phyloP scores from a whole-genome alignment of 2,329 filamentous ascomycete genomes.

The Calonectria crousiana region DNA sequence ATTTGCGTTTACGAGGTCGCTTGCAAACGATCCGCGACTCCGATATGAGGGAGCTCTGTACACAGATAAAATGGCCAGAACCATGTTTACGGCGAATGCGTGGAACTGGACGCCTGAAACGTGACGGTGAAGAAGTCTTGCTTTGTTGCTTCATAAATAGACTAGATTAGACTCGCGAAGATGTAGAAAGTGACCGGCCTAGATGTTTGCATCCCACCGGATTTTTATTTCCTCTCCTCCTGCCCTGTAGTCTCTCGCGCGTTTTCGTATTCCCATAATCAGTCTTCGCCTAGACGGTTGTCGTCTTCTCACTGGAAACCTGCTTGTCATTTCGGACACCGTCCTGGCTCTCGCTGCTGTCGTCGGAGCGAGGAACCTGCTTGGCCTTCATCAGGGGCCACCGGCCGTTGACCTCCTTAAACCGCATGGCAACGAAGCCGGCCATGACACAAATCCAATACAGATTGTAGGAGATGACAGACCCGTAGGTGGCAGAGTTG shows the following conservation, averaged over 20 bases:
- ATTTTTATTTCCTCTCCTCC: background rate
- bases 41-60: slow-evolving; percentile 63
- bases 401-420: slow-evolving; percentile 69
- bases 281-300: slow-evolving; percentile 27
- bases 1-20: slow-evolving; percentile 64
- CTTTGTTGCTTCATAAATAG: slow-evolving; percentile 31
- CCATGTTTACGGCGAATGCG: slow-evolving; percentile 66
- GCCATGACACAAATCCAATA: slow-evolving; percentile 87
- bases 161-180: slow-evolving; percentile 35
- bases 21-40: slow-evolving; percentile 64
- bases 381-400: slow-evolving; percentile 59
- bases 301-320: slow-evolving; percentile 43
- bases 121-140: slow-evolving; percentile 38
- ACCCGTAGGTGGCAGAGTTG: slow-evolving; percentile 89
- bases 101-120: slow-evolving; percentile 72
- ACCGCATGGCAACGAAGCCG: slow-evolving; percentile 74
- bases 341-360: slow-evolving; percentile 44
- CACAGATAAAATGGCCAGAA: slow-evolving; percentile 63
- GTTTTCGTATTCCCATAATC: background rate
- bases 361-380: slow-evolving; percentile 32
- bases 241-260: background rate
- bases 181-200: slow-evolving; percentile 28
- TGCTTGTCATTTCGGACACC: slow-evolving; percentile 40
- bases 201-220: background rate
- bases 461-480: slow-evolving; percentile 86